A percentile compares a stretch with the other conserved stretches of the same genome.
Evolutionary conservation across 768 basidiomycete species (phyloP).

Genomic region (Suillus bovinus): DNA sequence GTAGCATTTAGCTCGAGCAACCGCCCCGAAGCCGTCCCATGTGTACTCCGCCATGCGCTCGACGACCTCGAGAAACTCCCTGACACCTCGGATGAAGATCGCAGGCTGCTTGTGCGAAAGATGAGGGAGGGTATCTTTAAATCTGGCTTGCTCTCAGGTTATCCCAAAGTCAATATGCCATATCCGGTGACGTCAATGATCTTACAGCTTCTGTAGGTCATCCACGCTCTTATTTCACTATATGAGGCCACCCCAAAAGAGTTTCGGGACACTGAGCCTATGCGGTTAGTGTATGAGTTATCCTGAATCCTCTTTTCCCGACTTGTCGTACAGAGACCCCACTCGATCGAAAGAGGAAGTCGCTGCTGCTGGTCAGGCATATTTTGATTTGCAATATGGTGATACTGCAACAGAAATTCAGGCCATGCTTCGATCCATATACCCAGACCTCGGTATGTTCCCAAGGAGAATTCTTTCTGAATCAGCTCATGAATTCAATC

Average conservation of each 20-base stretch:
- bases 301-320: no score
- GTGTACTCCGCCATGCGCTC: slow-evolving; percentile 52
- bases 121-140: slow-evolving; percentile 64
- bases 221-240: slow-evolving; percentile 49
- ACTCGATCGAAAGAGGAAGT: slow-evolving; percentile 43
- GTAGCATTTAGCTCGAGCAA: slow-evolving; percentile 62
- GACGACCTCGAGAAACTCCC: slow-evolving; percentile 39
- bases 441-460: slow-evolving; percentile 63
- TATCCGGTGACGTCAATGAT: not conserved
- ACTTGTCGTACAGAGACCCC: slow-evolving; percentile 34
- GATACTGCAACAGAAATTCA: slow-evolving; percentile 52
- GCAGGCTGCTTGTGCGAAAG: slow-evolving; percentile 47
- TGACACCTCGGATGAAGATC: slow-evolving; percentile 34
- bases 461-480: not conserved
- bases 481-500: slow-evolving; percentile 2
- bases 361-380: slow-evolving; percentile 39
- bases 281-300: slow-evolving; percentile 41
- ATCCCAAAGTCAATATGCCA: slow-evolving; percentile 47
- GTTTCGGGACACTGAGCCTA: slow-evolving; percentile 45
- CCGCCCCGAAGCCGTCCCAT: slow-evolving; percentile 55
- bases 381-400: slow-evolving; percentile 56
- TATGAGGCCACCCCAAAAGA: slow-evolving; percentile 53
- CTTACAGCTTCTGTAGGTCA: slow-evolving; percentile 39
- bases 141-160: slow-evolving; percentile 56
- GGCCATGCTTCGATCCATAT: slow-evolving; percentile 46